phyloP scores from a whole-genome alignment of 2,329 filamentous ascomycete genomes.

The Fusarium redolens region DNA sequence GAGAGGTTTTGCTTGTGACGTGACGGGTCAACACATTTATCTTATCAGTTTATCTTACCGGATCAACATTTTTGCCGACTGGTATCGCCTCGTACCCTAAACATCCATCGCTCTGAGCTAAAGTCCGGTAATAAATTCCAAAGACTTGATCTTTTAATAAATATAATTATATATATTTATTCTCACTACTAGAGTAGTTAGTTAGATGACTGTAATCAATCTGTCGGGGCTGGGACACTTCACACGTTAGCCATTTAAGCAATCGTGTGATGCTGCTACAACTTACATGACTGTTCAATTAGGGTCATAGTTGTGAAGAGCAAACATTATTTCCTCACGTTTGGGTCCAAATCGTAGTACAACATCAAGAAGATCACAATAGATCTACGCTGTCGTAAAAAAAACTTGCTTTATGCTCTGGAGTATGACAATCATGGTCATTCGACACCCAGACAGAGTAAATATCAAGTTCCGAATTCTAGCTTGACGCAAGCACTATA shows the following conservation, averaged over 20 bases:
- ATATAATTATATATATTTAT: too few relatives aligned
- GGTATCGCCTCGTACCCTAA: background rate
- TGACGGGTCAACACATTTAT: too few relatives aligned
- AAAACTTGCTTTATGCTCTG: accelerated
- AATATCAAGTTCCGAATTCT: accelerated
- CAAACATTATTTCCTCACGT: too few relatives aligned
- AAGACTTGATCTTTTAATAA: accelerated
- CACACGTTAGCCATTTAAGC: too few relatives aligned
- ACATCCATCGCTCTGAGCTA: background rate
- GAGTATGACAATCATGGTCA: accelerated
- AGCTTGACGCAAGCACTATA: accelerated
- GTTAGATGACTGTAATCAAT: too few relatives aligned
- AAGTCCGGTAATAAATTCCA: too few relatives aligned
- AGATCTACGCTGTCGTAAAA: accelerated
- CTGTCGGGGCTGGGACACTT: too few relatives aligned
- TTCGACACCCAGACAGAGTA: accelerated
- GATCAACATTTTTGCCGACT: accelerated
- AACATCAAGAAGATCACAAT: accelerated
- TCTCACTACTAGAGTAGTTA: too few relatives aligned
- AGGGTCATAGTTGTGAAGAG: too few relatives aligned
- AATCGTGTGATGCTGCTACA: too few relatives aligned
- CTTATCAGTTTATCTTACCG: background rate
- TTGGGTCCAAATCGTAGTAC: background rate
- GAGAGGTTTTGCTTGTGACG: background rate
- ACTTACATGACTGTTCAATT: too few relatives aligned